phyloP scores from a whole-genome alignment of 2,329 filamentous ascomycete species.

The Neofusicoccum sp. region DNA sequence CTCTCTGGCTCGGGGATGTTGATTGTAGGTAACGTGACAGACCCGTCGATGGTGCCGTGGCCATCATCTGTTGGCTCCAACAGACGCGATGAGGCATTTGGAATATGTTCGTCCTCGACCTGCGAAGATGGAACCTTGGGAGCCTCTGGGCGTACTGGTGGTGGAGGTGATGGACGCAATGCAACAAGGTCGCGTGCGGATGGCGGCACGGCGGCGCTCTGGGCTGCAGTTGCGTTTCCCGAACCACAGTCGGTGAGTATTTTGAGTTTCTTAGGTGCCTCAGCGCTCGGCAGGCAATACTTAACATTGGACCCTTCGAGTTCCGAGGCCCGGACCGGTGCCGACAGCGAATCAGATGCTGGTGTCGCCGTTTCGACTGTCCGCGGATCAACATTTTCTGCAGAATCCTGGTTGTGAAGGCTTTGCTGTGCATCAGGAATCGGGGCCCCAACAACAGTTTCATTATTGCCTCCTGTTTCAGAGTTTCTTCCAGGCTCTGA shows the following conservation, averaged over 20 bases:
- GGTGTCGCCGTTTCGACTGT: neutral
- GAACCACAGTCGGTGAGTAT: neutral
- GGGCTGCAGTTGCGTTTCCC: neutral
- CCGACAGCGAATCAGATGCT: neutral
- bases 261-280: neutral
- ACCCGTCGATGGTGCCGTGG: neutral
- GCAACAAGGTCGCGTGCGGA: neutral
- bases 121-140: neutral
- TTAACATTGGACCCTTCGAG: neutral
- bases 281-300: neutral
- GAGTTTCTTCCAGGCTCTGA: too few relatives aligned
- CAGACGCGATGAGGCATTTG: neutral
- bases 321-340: neutral
- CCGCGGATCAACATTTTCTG: neutral
- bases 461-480: neutral
- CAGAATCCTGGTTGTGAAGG: neutral
- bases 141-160: neutral
- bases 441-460: too few relatives aligned
- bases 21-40: conserved; percentile 14
- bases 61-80: neutral
- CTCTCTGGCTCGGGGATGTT: conserved; percentile 3
- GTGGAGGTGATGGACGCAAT: neutral
- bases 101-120: neutral
- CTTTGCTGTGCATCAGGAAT: neutral
- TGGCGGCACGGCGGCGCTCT: neutral